A percentile compares a stretch with the other conserved stretches of the same genome.
phyloP scores from a whole-genome alignment of 768 basidiomycete genomes.

The Wakefieldia striispora region DNA sequence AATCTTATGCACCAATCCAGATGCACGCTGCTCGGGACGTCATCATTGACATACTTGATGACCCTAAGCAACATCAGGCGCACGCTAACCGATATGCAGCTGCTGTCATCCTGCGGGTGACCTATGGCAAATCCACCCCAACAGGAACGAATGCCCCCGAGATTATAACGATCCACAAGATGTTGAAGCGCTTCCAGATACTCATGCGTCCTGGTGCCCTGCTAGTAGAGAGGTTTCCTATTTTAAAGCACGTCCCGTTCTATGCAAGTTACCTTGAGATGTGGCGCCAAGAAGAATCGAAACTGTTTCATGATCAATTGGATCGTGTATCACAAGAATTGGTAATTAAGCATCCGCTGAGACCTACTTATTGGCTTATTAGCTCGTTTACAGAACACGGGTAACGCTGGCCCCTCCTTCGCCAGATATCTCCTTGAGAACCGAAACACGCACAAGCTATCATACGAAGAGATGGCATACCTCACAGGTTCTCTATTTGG shows the following conservation, averaged over 20 bases:
- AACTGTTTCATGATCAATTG: conserved; percentile 53
- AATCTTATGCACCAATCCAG: conserved; percentile 49
- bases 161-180: conserved; percentile 33
- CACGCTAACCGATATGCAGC: conserved; percentile 48
- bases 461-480: conserved; percentile 58
- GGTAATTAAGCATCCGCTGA: conserved; percentile 25
- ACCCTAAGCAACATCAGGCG: conserved; percentile 47
- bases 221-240: conserved; percentile 36
- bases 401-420: conserved; percentile 41
- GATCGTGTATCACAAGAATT: conserved; percentile 45
- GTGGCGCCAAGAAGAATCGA: conserved; percentile 56
- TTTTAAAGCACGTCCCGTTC: conserved; percentile 52
- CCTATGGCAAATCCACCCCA: conserved; percentile 34
- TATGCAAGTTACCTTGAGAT: conserved; percentile 54
- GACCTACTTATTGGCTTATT: background rate
- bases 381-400: conserved; percentile 15
- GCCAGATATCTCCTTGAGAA: conserved; percentile 57
- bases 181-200: conserved; percentile 35
- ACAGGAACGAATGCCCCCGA: conserved; percentile 31
- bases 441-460: conserved; percentile 51
- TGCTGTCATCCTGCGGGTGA: conserved; percentile 34
- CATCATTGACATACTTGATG: conserved; percentile 29
- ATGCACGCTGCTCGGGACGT: conserved; percentile 36
- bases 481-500: conserved; percentile 65
- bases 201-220: conserved; percentile 37